Conservation (phyloP, 305 asterid species). For the Coffea humblotiana region DNA sequence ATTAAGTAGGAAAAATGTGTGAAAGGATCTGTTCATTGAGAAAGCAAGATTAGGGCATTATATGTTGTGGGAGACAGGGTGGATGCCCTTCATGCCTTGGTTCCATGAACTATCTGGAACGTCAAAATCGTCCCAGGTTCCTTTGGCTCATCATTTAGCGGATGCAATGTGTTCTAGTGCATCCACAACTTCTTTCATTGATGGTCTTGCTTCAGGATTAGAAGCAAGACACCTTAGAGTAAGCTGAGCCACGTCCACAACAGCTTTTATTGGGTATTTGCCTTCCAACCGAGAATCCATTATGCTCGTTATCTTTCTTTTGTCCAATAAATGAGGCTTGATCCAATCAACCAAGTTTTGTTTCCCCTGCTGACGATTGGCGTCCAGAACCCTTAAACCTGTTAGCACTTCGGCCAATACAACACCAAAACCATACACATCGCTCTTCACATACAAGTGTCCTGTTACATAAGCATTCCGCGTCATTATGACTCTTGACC, state of each 20-base stretch:
- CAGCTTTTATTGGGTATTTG: constrained; percentile 37
- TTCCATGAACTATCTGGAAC: no score
- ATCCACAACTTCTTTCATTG: no score
- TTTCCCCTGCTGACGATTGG: constrained; percentile 46
- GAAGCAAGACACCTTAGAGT: constrained; percentile 61
- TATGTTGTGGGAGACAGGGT: no score
- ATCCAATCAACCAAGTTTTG: constrained; percentile 34
- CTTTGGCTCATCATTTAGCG: background rate
- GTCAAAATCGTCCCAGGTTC: no score
- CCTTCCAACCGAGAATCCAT: constrained; percentile 51
- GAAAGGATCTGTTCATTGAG: no score
- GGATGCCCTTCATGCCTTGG: no score
- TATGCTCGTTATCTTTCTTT: constrained; percentile 55
- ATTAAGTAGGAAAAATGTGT: no score
- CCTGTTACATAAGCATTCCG: constrained; percentile 57
- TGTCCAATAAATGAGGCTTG: constrained; percentile 30
- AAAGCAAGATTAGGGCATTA: no score
- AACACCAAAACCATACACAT: no score
- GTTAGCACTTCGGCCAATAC: no score
- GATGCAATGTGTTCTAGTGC: no score
- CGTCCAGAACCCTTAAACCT: constrained; percentile 49
- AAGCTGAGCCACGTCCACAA: constrained; percentile 52
- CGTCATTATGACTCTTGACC: constrained; percentile 56
- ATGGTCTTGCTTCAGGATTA: constrained; percentile 28
- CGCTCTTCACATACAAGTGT: no score